Conservation (phyloP, 2,329 filamentous ascomycete species). For the Thermoascus crustaceus region DNA sequence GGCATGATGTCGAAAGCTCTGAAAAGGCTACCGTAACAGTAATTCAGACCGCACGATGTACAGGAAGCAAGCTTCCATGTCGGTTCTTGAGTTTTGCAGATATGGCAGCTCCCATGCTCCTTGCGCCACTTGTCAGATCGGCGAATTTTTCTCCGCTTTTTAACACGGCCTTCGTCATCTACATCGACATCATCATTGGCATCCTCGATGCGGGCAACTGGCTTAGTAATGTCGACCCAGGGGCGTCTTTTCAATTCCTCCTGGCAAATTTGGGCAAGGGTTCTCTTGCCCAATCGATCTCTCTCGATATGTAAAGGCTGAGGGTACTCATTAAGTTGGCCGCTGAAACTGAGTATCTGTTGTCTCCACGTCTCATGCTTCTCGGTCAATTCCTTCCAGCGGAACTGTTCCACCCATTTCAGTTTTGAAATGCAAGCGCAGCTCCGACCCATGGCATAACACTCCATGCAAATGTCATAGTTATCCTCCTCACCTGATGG, state of each 20-base stretch:
- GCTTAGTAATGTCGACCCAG: conserved; percentile 71
- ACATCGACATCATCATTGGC: conserved; percentile 36
- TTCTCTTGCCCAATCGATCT: conserved; percentile 61
- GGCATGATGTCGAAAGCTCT: conserved; percentile 87
- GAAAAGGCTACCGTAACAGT: conserved; percentile 91
- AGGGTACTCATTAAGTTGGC: conserved; percentile 57
- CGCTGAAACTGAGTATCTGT: conserved; percentile 66
- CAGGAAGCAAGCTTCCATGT: conserved; percentile 81
- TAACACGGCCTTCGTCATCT: conserved; percentile 54
- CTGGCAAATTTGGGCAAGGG: conserved; percentile 87
- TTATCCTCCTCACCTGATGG: conserved; percentile 67
- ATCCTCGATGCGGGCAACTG: conserved; percentile 27
- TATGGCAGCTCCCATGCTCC: conserved; percentile 60
- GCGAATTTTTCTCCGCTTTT: conserved; percentile 54
- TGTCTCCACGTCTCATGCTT: conserved; percentile 78
- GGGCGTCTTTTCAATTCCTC: conserved; percentile 73
- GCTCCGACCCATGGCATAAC: conserved; percentile 92
- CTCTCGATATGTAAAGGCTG: conserved; percentile 56
- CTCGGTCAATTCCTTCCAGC: conserved; percentile 67
- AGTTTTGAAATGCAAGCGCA: conserved; percentile 81
- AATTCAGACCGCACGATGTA: conserved; percentile 64
- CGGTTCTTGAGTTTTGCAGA: conserved; percentile 72
- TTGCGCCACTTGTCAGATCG: conserved; percentile 41
- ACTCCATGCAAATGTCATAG: conserved; percentile 97
- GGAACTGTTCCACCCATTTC: conserved; percentile 88